Percentiles rank a stretch among this genome's conserved stretches.
These are phyloP conservation scores for Lipomyces japonicus DNA, from an alignment of 805 yeast genomes.

Conservation along the genomic window DNA sequence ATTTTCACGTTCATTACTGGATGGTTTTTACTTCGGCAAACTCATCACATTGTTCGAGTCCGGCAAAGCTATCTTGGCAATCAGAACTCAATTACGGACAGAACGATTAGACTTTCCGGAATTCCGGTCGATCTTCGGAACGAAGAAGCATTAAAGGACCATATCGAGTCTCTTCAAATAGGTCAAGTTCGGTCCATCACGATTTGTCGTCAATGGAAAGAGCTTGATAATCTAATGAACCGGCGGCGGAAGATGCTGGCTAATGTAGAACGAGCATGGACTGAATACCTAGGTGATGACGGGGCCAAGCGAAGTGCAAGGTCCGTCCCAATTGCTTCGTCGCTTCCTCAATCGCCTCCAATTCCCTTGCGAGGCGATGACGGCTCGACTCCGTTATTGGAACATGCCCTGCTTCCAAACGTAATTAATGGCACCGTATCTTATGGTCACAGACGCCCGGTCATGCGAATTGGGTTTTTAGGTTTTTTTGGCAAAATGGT, in stretches of 20 bases:
- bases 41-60: conserved; percentile 66
- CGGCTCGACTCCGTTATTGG: conserved; percentile 9
- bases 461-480: conserved; percentile 52
- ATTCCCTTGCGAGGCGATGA: conserved; percentile 21
- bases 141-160: conserved; percentile 63
- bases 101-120: conserved; percentile 80
- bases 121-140: conserved; percentile 78
- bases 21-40: conserved; percentile 60
- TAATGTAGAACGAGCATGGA: conserved; percentile 68
- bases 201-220: conserved; percentile 84
- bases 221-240: conserved; percentile 60
- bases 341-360: conserved; percentile 26
- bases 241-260: conserved; percentile 53
- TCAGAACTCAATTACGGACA: conserved; percentile 85
- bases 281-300: conserved; percentile 53
- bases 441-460: conserved; percentile 49
- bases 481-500: conserved; percentile 66
- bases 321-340: conserved; percentile 14
- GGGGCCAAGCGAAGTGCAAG: conserved; percentile 21
- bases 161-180: conserved; percentile 71
- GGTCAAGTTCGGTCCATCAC: conserved; percentile 75
- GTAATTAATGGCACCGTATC: conserved; percentile 12
- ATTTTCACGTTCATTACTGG: conserved; percentile 70
- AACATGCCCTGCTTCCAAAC: conserved; percentile 10
- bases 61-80: conserved; percentile 77